Percentiles rank a stretch among this genome's conserved stretches.
phyloP scores from a whole-genome alignment of 176 grass and related monocot genomes.

The Leersia perrieri region DNA sequence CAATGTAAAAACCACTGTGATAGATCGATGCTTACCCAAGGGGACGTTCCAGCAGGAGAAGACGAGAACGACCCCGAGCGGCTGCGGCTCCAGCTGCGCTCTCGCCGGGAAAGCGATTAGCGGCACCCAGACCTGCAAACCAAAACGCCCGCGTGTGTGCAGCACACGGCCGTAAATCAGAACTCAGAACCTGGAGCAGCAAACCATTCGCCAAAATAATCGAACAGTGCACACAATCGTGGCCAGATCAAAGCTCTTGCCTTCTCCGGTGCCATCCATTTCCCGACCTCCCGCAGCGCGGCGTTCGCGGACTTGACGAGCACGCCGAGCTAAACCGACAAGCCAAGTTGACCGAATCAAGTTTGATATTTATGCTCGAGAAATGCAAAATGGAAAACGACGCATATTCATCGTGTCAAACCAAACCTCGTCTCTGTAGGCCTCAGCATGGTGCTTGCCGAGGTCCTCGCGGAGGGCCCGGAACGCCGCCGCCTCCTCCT shows the following conservation, averaged over 20 bases:
- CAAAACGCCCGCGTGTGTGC: neutral
- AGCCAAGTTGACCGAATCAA: neutral
- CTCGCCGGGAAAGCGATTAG: conserved; percentile 55
- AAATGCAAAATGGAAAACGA: neutral
- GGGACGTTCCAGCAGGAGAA: conserved; percentile 93
- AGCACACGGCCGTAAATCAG: neutral
- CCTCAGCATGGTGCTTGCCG: conserved; percentile 79
- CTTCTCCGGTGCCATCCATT: conserved; percentile 69
- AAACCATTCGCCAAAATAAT: neutral
- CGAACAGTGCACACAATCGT: neutral
- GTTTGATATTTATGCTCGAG: neutral
- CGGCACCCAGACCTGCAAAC: conserved; percentile 60
- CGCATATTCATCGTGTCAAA: neutral
- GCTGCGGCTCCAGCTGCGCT: conserved; percentile 73
- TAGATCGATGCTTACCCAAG: conserved; percentile 37
- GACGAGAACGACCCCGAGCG: conserved; percentile 81
- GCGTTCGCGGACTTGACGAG: conserved; percentile 59
- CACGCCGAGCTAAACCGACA: conserved; percentile 51
- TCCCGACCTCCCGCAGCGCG: conserved; percentile 52
- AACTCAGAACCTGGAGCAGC: neutral
- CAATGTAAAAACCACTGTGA: neutral
- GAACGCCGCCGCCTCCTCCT: conserved; percentile 62
- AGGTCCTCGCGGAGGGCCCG: conserved; percentile 66
- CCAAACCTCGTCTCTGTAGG: conserved; percentile 81
- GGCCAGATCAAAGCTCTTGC: neutral